Conservation (phyloP, 176 grass and related monocot species). For the Eleusine indica region DNA sequence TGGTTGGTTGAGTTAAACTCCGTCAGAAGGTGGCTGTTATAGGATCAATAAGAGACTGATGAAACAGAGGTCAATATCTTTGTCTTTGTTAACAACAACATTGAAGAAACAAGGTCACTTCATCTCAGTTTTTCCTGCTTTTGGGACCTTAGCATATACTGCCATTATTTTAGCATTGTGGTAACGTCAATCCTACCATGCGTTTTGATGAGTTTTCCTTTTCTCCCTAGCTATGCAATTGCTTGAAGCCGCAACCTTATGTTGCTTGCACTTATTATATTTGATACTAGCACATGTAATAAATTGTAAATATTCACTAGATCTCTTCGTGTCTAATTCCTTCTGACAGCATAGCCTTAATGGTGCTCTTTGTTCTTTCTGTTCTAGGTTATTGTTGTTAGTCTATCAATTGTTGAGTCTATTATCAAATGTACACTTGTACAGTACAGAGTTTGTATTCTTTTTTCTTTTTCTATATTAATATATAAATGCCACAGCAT, state of each 20-base stretch:
- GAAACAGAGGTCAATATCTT: background rate
- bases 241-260: background rate
- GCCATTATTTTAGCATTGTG: constrained; percentile 2
- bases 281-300: background rate
- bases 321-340: background rate
- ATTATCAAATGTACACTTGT: too few species aligned
- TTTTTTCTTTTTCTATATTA: too few species aligned
- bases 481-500: too few species aligned
- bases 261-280: background rate
- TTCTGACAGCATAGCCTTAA: background rate
- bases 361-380: background rate
- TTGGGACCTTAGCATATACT: background rate
- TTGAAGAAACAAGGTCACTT: constrained; percentile 12
- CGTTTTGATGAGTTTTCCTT: background rate
- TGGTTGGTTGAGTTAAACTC: constrained; percentile 31
- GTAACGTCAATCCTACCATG: background rate
- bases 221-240: background rate
- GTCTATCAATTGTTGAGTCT: too few species aligned
- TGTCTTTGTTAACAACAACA: background rate
- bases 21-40: background rate
- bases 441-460: too few species aligned
- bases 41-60: background rate
- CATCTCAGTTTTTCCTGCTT: constrained; percentile 3
- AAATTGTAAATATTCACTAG: background rate
- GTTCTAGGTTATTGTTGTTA: background rate